Evolutionary conservation across 1,284 basidiomycete species (phyloP).

Genomic region (Cystobasidiaceae sp.): DNA sequence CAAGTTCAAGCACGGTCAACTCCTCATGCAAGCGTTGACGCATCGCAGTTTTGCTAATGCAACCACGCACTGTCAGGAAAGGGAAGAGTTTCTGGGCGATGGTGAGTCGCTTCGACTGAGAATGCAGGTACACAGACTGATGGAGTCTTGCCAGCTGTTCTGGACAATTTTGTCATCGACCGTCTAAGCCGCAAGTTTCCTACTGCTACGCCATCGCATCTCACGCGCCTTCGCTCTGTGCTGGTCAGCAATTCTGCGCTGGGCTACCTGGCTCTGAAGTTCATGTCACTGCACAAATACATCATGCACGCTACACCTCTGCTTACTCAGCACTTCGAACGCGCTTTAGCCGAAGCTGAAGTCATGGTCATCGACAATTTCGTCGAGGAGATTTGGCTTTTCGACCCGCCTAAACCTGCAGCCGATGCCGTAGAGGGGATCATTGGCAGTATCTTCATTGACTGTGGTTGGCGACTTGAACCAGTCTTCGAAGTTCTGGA

Average conservation of each 20-base stretch:
- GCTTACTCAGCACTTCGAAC: slow-evolving; percentile 59
- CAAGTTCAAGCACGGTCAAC: slow-evolving; percentile 57
- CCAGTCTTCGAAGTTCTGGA: slow-evolving; percentile 56
- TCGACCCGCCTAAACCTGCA: slow-evolving; percentile 72
- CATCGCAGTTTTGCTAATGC: slow-evolving; percentile 66
- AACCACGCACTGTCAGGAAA: slow-evolving; percentile 64
- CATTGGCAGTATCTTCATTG: slow-evolving; percentile 74
- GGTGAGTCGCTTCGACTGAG: too few species aligned
- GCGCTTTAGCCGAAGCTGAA: slow-evolving; percentile 59
- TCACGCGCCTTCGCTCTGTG: slow-evolving; percentile 63
- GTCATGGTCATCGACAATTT: slow-evolving; percentile 58
- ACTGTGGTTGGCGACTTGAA: slow-evolving; percentile 67
- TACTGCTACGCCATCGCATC: slow-evolving; percentile 63
- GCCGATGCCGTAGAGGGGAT: slow-evolving; percentile 75
- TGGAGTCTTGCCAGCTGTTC: slow-evolving; percentile 50
- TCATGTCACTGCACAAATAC: slow-evolving; percentile 61
- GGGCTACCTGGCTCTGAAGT: slow-evolving; percentile 61
- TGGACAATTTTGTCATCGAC: slow-evolving; percentile 68
- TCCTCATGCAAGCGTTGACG: slow-evolving; percentile 69
- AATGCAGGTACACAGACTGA: not conserved
- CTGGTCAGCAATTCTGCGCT: slow-evolving; percentile 69
- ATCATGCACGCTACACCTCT: slow-evolving; percentile 65
- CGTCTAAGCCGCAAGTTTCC: slow-evolving; percentile 67
- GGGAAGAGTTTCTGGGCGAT: slow-evolving; percentile 78
- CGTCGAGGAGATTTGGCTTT: slow-evolving; percentile 64